Evolutionary conservation across 345 rosid species (phyloP).

Genomic region (Lepidium aucheri): DNA sequence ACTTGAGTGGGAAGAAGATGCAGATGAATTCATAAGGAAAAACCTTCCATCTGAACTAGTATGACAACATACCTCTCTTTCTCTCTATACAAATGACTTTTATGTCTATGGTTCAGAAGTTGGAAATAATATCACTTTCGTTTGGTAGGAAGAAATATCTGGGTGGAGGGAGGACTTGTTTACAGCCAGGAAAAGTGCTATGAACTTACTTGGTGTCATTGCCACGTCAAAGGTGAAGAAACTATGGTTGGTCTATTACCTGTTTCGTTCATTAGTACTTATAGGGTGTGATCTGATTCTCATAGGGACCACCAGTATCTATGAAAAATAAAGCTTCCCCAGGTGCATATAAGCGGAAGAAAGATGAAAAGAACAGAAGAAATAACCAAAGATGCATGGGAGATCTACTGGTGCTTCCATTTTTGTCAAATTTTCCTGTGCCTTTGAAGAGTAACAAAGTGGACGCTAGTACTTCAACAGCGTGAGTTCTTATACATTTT

Average conservation of each 20-base stretch:
- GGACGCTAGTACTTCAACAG: constrained; percentile 36
- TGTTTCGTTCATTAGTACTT: neutral
- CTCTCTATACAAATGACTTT: neutral
- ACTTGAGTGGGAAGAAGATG: constrained; percentile 84
- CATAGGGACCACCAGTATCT: constrained; percentile 65
- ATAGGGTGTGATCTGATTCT: constrained; percentile 14
- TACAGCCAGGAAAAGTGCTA: constrained; percentile 84
- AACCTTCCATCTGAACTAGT: constrained; percentile 86
- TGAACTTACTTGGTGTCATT: constrained; percentile 74
- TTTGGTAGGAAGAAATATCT: constrained; percentile 65
- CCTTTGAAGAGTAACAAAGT: constrained; percentile 44
- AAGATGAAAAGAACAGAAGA: constrained; percentile 58
- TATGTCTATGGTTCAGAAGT: neutral
- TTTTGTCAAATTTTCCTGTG: constrained; percentile 59
- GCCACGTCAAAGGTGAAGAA: constrained; percentile 63
- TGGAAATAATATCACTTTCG: neutral
- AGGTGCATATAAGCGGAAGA: constrained; percentile 66
- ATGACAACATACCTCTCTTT: constrained; percentile 17
- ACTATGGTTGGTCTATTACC: neutral
- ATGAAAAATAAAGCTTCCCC: constrained; percentile 33
- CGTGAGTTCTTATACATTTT: constrained; percentile 42
- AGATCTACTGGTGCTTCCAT: constrained; percentile 83
- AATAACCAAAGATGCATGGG: constrained; percentile 48
- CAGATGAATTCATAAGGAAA: constrained; percentile 77
- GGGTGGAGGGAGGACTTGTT: constrained; percentile 91